A percentile compares a stretch with the other conserved stretches of the same genome.
These are phyloP conservation scores for Phytophthora cryptogea DNA, from an alignment of 352 stramenopile genomes.

Conservation along the genomic window DNA sequence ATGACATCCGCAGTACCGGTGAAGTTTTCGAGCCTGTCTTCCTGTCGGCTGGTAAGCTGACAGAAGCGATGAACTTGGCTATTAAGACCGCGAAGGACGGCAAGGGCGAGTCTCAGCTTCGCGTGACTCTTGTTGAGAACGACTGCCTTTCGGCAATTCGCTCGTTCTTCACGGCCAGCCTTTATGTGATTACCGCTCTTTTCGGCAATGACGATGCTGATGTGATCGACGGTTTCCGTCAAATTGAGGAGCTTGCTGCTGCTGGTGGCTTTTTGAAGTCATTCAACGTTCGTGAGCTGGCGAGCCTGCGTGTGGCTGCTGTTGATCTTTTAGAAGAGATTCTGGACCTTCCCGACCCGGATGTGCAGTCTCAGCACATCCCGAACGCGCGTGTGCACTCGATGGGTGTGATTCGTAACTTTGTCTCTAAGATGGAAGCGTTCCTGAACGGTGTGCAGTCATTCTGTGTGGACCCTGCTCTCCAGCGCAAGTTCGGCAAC, in stretches of 20 bases:
- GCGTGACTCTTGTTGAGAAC: constrained; percentile 76
- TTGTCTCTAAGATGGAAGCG: constrained; percentile 86
- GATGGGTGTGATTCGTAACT: constrained; percentile 86
- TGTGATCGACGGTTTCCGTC: constrained; percentile 76
- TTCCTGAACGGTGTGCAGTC: constrained; percentile 68
- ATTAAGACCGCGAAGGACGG: constrained; percentile 79
- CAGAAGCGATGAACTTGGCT: constrained; percentile 67
- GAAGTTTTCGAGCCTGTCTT: constrained; percentile 89
- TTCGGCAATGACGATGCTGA: constrained; percentile 83
- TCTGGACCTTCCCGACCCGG: constrained; percentile 79
- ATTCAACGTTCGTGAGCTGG: constrained; percentile 73
- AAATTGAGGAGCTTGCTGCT: constrained; percentile 72
- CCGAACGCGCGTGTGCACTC: constrained; percentile 67
- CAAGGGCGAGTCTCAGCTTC: constrained; percentile 80
- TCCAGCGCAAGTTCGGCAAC: constrained; percentile 78
- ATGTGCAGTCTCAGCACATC: constrained; percentile 73
- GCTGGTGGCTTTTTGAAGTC: constrained; percentile 77
- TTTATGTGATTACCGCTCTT: constrained; percentile 73
- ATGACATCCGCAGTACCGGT: constrained; percentile 85
- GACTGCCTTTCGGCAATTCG: constrained; percentile 82
- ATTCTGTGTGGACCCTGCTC: constrained; percentile 67
- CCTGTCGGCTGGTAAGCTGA: constrained; percentile 83
- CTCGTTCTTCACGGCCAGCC: constrained; percentile 83
- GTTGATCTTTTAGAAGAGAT: constrained; percentile 84
- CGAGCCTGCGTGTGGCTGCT: constrained; percentile 59